phyloP scores from a whole-genome alignment of 495 filamentous ascomycete genomes.

The Neurospora sp. region DNA sequence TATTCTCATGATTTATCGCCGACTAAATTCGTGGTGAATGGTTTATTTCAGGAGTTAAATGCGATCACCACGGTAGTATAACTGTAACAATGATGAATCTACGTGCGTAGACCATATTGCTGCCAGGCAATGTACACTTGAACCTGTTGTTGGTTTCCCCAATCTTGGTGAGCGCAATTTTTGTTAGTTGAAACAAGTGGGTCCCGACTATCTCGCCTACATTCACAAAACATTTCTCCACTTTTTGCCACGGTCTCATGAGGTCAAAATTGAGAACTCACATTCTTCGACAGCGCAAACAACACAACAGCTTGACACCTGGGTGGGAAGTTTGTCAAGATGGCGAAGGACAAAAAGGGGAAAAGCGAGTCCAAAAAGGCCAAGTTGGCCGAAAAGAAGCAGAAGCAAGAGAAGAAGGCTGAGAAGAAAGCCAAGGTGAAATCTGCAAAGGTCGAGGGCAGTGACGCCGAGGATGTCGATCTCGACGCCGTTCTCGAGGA shows the following conservation, averaged over 20 bases:
- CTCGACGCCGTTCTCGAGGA: slow-evolving; percentile 92
- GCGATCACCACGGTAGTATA: background rate
- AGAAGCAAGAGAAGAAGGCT: slow-evolving; percentile 53
- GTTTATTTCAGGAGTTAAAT: background rate
- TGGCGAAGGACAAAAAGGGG: slow-evolving; percentile 52
- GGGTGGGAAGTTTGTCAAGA: slow-evolving; percentile 10
- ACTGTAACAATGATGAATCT: background rate
- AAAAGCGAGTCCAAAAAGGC: slow-evolving; percentile 52
- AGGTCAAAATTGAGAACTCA: background rate
- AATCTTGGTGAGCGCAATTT: background rate
- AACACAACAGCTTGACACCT: background rate
- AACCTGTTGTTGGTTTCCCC: background rate
- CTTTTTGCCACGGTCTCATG: slow-evolving; percentile 2
- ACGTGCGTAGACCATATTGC: background rate
- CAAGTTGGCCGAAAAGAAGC: slow-evolving; percentile 51
- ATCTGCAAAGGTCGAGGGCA: slow-evolving; percentile 48
- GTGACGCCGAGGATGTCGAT: slow-evolving; percentile 85
- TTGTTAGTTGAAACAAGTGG: background rate
- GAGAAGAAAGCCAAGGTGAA: slow-evolving; percentile 53
- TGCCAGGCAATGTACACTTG: background rate
- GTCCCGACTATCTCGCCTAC: background rate
- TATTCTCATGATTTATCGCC: background rate
- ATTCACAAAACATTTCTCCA: background rate
- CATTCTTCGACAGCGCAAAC: background rate
- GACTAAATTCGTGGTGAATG: background rate